These are phyloP conservation scores for Apiosordaria backusii DNA, from an alignment of 495 filamentous ascomycete species.

Conservation along the genomic window DNA sequence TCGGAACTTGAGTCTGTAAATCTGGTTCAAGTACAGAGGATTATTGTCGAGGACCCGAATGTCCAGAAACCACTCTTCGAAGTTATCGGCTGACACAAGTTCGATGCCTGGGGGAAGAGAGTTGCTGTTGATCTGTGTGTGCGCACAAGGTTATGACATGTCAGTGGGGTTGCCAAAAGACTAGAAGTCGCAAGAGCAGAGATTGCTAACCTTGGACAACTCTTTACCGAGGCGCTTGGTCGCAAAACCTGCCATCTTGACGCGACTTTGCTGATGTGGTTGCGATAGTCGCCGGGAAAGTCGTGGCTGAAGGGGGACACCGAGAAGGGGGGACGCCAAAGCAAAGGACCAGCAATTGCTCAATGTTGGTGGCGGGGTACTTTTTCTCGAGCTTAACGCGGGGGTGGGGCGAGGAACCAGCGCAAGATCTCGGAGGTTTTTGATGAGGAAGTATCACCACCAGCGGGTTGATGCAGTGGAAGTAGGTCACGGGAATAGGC, in stretches of 20 bases:
- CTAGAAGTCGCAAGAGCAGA: neutral
- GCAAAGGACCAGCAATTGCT: neutral
- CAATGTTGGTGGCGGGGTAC: neutral
- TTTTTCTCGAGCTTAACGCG: neutral
- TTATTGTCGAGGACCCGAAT: conserved; percentile 89
- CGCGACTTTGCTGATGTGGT: neutral
- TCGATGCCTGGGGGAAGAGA: conserved; percentile 67
- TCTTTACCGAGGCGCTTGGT: conserved; percentile 52
- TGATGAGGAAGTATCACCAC: neutral
- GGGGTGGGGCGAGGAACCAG: neutral
- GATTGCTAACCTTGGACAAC: conserved; percentile 43
- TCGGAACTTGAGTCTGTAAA: conserved; percentile 79
- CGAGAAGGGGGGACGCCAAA: neutral
- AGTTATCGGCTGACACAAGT: conserved; percentile 73
- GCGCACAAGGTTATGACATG: neutral
- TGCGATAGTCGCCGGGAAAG: neutral
- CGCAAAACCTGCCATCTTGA: conserved; percentile 42
- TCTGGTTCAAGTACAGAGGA: conserved; percentile 78
- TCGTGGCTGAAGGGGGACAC: neutral
- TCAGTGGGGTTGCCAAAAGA: neutral
- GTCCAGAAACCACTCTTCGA: conserved; percentile 91
- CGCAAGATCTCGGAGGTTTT: neutral
- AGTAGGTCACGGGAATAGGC: neutral
- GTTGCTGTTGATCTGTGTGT: conserved; percentile 50
- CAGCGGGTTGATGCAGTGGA: neutral